A percentile compares a stretch with the other conserved stretches of the same genome.
Evolutionary conservation across 208 protist genomes (phyloP).

Genomic region (Leishmania tarentolae): DNA sequence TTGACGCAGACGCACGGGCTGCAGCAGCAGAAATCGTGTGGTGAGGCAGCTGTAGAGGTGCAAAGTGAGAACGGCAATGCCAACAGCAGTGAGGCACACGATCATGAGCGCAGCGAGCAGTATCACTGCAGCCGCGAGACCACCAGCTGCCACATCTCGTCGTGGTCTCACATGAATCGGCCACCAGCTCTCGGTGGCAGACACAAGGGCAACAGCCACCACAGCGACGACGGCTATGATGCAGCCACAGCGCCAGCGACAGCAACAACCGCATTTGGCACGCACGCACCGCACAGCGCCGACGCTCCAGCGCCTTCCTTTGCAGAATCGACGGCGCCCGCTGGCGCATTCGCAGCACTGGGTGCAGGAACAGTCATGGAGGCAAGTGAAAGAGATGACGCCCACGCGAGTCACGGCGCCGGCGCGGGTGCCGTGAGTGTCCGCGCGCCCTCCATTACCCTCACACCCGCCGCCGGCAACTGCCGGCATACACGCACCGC

Average conservation of each 20-base stretch:
- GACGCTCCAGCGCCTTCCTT: neutral
- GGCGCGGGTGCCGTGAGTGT: neutral
- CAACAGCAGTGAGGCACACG: neutral
- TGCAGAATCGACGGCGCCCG: neutral
- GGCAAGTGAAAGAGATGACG: neutral
- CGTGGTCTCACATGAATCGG: neutral
- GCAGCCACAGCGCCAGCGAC: neutral
- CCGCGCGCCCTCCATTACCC: neutral
- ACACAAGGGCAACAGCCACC: neutral
- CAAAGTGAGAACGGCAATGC: neutral
- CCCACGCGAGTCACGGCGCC: neutral
- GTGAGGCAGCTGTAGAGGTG: neutral
- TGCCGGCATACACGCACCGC: neutral
- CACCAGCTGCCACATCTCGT: neutral
- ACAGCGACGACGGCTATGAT: neutral
- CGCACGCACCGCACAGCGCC: neutral
- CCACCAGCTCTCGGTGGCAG: neutral
- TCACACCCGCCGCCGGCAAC: neutral
- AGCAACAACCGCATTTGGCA: neutral
- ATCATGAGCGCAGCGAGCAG: neutral
- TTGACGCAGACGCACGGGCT: neutral
- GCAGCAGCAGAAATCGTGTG: constrained; percentile 1
- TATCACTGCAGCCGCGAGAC: neutral
- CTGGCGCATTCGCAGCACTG: neutral
- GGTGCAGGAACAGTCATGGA: neutral